Conservation (phyloP, 192 early-diverging fungal species). For the Coemansia sp. region DNA sequence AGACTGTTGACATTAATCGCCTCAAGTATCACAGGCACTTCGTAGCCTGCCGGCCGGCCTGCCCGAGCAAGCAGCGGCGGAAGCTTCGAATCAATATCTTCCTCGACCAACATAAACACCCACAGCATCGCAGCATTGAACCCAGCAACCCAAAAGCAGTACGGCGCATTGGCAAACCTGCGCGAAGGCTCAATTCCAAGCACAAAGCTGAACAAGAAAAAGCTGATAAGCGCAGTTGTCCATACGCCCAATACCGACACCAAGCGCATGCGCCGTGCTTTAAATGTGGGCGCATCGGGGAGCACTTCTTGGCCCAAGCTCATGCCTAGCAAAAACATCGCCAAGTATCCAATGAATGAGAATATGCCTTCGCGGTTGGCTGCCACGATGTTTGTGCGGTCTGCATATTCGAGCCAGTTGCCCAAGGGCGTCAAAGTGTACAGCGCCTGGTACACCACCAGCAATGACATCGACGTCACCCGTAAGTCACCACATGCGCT, state of each 20-base stretch:
- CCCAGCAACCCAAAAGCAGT: constrained; percentile 74
- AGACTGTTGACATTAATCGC: constrained; percentile 82
- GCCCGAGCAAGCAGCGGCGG: constrained; percentile 38
- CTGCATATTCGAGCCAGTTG: constrained; percentile 73
- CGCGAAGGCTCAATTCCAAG: constrained; percentile 65
- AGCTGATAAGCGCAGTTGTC: constrained; percentile 50
- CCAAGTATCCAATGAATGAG: constrained; percentile 80
- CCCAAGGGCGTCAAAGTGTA: constrained; percentile 62
- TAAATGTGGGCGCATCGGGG: constrained; percentile 43
- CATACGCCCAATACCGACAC: constrained; percentile 47
- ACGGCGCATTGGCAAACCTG: constrained; percentile 72
- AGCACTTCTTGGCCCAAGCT: constrained; percentile 68
- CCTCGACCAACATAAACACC: constrained; percentile 62
- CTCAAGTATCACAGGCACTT: constrained; percentile 61
- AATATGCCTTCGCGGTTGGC: constrained; percentile 91
- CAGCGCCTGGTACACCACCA: constrained; percentile 62
- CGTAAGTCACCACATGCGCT: constrained; percentile 54
- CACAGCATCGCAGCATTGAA: constrained; percentile 67
- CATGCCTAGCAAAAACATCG: constrained; percentile 78
- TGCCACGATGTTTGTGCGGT: constrained; percentile 67
- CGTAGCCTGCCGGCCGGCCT: constrained; percentile 40
- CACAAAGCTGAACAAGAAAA: constrained; percentile 56
- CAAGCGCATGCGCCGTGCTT: constrained; percentile 52
- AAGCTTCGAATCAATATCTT: constrained; percentile 56
- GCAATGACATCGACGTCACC: constrained; percentile 58